Evolutionary conservation across 495 filamentous ascomycete species (phyloP), one percentile per base, ranked within the genome.

Genomic region (Cetradonia linearis): DNA sequence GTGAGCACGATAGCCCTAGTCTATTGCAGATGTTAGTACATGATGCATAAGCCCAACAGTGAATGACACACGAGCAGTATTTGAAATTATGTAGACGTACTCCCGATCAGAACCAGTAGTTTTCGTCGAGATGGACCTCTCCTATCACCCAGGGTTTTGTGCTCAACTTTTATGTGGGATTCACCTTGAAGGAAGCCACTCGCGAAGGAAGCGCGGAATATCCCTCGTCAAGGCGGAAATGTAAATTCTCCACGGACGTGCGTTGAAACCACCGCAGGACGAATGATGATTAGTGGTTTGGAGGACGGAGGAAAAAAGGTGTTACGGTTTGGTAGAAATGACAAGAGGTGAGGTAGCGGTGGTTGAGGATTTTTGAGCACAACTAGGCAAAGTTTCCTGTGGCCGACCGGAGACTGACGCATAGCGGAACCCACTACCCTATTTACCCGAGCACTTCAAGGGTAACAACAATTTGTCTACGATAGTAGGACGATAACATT

Each of bases 381-480:
- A 34, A 18, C 61, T 62, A 58, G 61, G 46, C 55, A 57, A 62
- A 62, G 42, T 48, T 56, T 48, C 46, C 28, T 49, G 47, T 31
- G 55, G 52, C 55, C 30, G 61, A 31, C 42, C 54, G 55, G 23
- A 34, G 33, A 54, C 34, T 48, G 28, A 53, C 30, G 42, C 30
- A 54, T 30, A 8, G 60, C 37, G 52, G 55, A 62, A 55, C 28
- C 34, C 52, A 58, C 46, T 20, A 48, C 55, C 25, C 42, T 55
- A 36, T 53, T 50, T 53, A 42, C 49, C 58, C 49, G 58, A 61
- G 58, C 36, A 36, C 14, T 18, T 50, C 28, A 20, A 31, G 42
- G 25, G 46, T 14, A 42, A 59, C 47, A 34, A 20, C 44, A 37
- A 16, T 28, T 23, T 52, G 14, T 20, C 23, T 47, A 18, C 30